Base-by-base conservation (phyloP, 164 flowering plant species). In the Paratinospora sagittata region DNA sequence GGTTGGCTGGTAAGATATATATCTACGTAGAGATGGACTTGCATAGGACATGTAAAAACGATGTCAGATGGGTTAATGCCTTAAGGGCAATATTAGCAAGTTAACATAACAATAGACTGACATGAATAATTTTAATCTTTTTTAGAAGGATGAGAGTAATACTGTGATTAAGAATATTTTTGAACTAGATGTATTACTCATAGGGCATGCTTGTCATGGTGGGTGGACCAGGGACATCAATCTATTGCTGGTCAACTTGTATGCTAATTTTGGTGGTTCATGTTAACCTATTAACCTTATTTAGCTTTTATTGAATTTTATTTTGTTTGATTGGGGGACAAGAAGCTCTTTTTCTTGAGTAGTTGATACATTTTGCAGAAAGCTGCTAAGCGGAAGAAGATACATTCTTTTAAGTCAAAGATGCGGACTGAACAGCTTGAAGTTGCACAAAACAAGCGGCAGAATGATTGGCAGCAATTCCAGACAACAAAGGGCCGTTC, bases 381-480 rank as follows among this genome's bases (percentile, higher is more conserved):
- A 92, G 82, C 85, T 65, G 84, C 99, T 23, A 95, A 95, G 76
- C 84, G 88, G 0, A 95, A 95, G 84, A 92, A 95, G 84, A 91
- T 92, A 75, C 99, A 95, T 84, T 85, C 99, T 63, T 95, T 91
- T 66, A 95, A 95, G 88, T 95, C 99, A 58, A 95, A 92, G 83
- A 70, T 87, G 82, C 80, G 99, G 67, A 58, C 85, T 55, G 99
- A 95, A 76, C 90, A 93, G 79, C 91, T 89, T 73, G 99, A 95
- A 81, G 91, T 88, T 26, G 76, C 97, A 47, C 99, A 95, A 67
- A 95, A 95, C 74, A 95, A 95, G 82, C 87, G 97, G 69, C 97
- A 92, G 69, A 95, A 95, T 85, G 96, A 94, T 21, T 95, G 99
- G 98, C 99, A 95, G 85, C 98, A 95, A 83, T 95, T 95, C 73